A percentile compares a stretch with the other conserved stretches of the same genome.
These are phyloP conservation scores for Brassica napus DNA, from an alignment of 345 rosid species.

Conservation along the genomic window Da-Ae NC_063438.1:16794501-16795000, in stretches of 20 bases:
- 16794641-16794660: too few species aligned
- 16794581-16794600: too few species aligned
- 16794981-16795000: slow-evolving; percentile 63
- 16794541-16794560: too few species aligned
- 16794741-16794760: neutral
- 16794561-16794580: too few species aligned
- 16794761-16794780: neutral
- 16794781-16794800: slow-evolving; percentile 1
- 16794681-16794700: too few species aligned
- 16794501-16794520: too few species aligned
- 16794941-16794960: slow-evolving; percentile 60
- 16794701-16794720: too few species aligned
- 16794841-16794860: neutral
- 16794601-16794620: too few species aligned
- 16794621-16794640: too few species aligned
- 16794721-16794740: too few species aligned
- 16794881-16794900: slow-evolving; percentile 81
- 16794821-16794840: neutral
- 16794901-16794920: slow-evolving; percentile 95
- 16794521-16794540: too few species aligned
- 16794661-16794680: too few species aligned
- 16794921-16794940: slow-evolving; percentile 96
- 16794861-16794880: neutral
- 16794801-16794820: neutral
- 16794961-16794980: slow-evolving; percentile 62